Evolutionary conservation across 257 asterid genomes (phyloP).

Genomic region (Anisodus acutangulus): DNA sequence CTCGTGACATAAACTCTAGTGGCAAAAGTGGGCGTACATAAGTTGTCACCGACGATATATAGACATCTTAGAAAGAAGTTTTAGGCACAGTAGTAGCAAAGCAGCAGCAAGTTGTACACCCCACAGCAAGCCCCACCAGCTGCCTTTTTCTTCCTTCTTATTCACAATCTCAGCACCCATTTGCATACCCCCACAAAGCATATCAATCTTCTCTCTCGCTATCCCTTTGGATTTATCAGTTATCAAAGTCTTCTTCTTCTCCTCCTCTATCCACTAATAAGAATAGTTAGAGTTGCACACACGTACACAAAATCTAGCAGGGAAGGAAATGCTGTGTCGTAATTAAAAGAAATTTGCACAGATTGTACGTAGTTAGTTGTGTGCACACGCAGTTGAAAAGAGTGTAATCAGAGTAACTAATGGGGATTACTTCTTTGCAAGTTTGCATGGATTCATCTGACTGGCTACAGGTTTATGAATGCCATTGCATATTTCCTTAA

Average conservation of each 20-base stretch:
- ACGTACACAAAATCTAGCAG: background rate
- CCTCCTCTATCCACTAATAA: background rate
- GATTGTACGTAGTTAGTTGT: background rate
- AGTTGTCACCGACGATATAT: background rate
- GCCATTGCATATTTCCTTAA: background rate
- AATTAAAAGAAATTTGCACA: background rate
- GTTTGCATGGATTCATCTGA: conserved; percentile 97
- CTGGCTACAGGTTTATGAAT: conserved; percentile 67
- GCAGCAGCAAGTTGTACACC: background rate
- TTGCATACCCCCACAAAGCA: background rate
- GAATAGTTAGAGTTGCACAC: background rate
- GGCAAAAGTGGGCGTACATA: too few relatives aligned
- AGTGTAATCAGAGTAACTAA: conserved; percentile 10
- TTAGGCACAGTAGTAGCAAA: background rate
- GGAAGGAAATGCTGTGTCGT: background rate
- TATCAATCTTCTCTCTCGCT: background rate
- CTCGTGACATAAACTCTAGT: too few relatives aligned
- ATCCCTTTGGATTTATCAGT: background rate
- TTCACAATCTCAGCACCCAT: conserved; percentile 25
- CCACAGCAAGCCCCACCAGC: conserved; percentile 14
- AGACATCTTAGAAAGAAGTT: background rate
- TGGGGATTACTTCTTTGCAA: conserved; percentile 84
- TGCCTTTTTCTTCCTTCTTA: conserved; percentile 22
- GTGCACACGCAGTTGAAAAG: background rate
- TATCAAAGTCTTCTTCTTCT: background rate